A percentile compares a stretch with the other conserved stretches of the same genome.
phyloP scores from a whole-genome alignment of 1,284 basidiomycete species.

The Ceratobasidium sp. region DNA sequence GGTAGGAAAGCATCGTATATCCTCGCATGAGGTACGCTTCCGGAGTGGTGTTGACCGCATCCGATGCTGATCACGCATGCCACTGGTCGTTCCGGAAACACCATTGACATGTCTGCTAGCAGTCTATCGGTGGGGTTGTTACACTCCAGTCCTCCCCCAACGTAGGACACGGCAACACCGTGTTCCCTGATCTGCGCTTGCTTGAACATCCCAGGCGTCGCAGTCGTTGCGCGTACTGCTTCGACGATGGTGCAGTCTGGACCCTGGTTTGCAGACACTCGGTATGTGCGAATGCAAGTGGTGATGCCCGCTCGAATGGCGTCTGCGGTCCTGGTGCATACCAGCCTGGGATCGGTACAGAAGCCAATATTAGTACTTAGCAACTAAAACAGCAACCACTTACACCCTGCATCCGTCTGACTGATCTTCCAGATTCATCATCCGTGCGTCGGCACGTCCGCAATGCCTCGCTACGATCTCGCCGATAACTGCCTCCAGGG shows the following conservation, averaged over 20 bases:
- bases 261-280: neutral
- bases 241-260: slow-evolving; percentile 12
- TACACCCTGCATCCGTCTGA: neutral
- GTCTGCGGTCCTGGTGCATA: neutral
- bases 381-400: neutral
- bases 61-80: slow-evolving; percentile 14
- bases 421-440: no score
- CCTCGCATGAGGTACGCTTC: neutral
- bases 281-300: neutral
- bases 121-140: slow-evolving; percentile 4
- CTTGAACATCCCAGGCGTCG: slow-evolving; percentile 6
- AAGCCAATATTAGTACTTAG: neutral
- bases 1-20: neutral
- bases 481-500: no score
- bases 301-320: neutral
- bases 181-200: neutral
- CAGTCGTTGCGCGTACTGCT: neutral
- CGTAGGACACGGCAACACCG: neutral
- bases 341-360: neutral
- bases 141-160: slow-evolving; percentile 1
- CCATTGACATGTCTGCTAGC: neutral
- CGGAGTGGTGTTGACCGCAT: neutral
- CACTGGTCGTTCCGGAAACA: neutral
- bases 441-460: no score
- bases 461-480: no score